Evolutionary conservation across 2,329 filamentous ascomycete species (phyloP), one percentile per base, ranked within the genome.

Genomic region (Aspergillus neotritici): DNA sequence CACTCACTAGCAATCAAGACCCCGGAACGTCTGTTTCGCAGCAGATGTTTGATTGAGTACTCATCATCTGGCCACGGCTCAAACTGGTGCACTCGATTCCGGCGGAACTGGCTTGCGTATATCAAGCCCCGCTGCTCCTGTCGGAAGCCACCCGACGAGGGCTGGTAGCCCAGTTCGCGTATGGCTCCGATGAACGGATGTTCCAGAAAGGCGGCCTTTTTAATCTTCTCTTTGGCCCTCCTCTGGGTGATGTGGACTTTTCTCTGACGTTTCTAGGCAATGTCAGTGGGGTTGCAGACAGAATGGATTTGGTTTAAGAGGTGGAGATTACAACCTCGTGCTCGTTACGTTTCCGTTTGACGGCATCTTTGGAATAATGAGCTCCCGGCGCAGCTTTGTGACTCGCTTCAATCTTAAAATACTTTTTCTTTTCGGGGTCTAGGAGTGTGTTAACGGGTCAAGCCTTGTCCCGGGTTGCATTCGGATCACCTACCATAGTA

Each of bases 371-470:
- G 7, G 80, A 79, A 67, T 81, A 84, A 12, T 71, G 64, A 0
- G 75, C 69, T 6, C 61, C 64, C 2, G 67, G 50, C 0, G 79
- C 73, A 1, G 78, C 78, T 12, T 71, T 72, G 48, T 73, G 67
- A 41, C 66, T 70, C 16, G 66, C 54, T 57, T 84, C 78, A 38
- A 86, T 76, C 54, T 79, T 82, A 64, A 86, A 87, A 56, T 86
- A 87, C 50, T 79, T 83, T 31, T 74, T 75, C 61, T 79, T 84
- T 34, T 73, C 72, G 10, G 62, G 52, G 45, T 70, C 67, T 70
- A 48, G 31, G 31, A 43, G 5, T 14, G 16, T 41, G n/a, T 17
- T 11, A 41, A 30, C 11, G 21, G 30, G 37, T 16, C 25, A 30
- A 17, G 34, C 21, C 40, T 7, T 12, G 11, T 12, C 15, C 12